Conservation (phyloP, 2,329 filamentous ascomycete species). For the Juglanconis sp. region DNA sequence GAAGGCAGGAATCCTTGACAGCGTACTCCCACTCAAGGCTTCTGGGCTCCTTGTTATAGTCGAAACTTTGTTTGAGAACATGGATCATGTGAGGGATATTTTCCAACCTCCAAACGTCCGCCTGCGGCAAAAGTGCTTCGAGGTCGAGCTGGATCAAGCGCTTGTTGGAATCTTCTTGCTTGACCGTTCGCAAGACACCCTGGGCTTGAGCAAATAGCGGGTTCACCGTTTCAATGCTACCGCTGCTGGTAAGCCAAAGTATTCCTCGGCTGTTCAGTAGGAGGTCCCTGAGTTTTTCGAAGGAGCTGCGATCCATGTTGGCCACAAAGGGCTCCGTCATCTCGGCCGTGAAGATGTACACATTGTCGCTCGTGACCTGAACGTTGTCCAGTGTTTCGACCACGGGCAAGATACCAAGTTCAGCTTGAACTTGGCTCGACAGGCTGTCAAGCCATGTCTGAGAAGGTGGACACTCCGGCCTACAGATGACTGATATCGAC, state of each 20-base stretch:
- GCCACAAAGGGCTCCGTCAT: conserved; percentile 16
- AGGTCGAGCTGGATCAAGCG: conserved; percentile 20
- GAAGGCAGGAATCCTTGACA: conserved; percentile 17
- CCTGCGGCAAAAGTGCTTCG: conserved; percentile 1
- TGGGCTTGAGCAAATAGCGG: conserved; percentile 1
- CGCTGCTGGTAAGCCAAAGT: conserved; percentile 20
- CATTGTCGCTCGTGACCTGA: not conserved
- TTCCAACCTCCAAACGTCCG: conserved; percentile 13
- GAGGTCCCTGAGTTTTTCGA: conserved; percentile 7
- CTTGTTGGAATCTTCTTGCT: conserved; percentile 17
- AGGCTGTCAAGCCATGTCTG: conserved; percentile 4
- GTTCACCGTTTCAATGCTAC: not conserved
- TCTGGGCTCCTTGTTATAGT: not conserved
- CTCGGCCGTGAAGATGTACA: conserved; percentile 15
- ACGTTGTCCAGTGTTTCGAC: conserved; percentile 4
- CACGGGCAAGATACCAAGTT: too few species aligned
- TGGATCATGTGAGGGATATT: conserved; percentile 18
- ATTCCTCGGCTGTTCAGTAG: conserved; percentile 3
- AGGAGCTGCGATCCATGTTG: conserved; percentile 7
- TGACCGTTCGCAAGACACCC: conserved; percentile 18
- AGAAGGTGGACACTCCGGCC: not conserved
- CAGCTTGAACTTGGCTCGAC: too few species aligned
- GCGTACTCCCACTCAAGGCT: conserved; percentile 21
- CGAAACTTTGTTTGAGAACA: conserved; percentile 18
- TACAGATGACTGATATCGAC: not conserved